Base-by-base conservation (phyloP, 2,329 filamentous ascomycete species). In the Biscogniauxia mediterranea region DNA sequence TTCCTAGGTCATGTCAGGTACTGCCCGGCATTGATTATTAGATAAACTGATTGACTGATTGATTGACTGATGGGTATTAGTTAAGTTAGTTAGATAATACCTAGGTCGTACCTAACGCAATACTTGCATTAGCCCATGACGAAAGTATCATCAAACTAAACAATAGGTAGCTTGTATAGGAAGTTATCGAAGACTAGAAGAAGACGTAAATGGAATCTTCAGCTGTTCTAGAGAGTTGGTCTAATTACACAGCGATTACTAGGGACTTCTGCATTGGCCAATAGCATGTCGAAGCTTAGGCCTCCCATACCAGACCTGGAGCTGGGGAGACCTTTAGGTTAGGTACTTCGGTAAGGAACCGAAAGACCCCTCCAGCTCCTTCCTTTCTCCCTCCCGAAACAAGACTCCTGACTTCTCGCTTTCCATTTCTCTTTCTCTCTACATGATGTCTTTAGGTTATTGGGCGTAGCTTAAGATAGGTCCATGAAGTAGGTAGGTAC, bases 181-280 rank as follows among this genome's bases (percentile, higher is more conserved):
- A 32, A 32, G 7, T 32, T 32, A 5, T 23, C 23, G 28, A 32
- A 32, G 7, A 32, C 2, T 1, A 32, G 28, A 32, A 32, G 28
- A 32, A 32, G 28, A 23, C 23, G 28, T 6, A 32, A 32, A 32
- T 32, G 28, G 28, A 32, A 32, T 9, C 3, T 32, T 13, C 11
- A 32, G 28, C 11, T 32, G 28, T 32, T 32, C 28, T 32, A 32
- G 28, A 13, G 11, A 32, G 7, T 32, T 32, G 28, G 7, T 32
- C 7, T 32, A 46, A 46, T 46, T 46, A 46, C 13, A 46, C 4
- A 46, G 13, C 38, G 7, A 32, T 32, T 15, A 54, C 25, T 32
- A 26, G 32, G 52, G 52, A 54, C 25, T 32, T 54, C 3, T 54
- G 25, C 52, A 21, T 54, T 38, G 52, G 26, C 52, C 52, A 54